Conservation (phyloP, 2,329 filamentous ascomycete species). For the Fusarium sp. region DNA sequence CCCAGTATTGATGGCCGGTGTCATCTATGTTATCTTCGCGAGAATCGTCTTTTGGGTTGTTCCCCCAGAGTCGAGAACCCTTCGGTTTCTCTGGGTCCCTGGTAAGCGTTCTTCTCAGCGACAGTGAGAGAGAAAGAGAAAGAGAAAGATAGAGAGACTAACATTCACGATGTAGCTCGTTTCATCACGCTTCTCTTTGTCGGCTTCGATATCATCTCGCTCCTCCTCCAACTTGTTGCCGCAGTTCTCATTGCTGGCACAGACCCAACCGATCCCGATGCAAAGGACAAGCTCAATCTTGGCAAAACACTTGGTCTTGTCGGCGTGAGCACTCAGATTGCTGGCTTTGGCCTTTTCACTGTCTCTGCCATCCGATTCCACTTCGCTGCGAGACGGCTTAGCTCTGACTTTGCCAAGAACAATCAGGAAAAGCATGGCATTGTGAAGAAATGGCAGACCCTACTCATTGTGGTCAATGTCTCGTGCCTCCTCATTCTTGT, state of each 20-base stretch:
- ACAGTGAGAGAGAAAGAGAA: rapidly evolving
- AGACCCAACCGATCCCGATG: constrained; percentile 43
- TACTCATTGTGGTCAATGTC: constrained; percentile 22
- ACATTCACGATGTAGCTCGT: background rate
- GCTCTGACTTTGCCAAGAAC: constrained; percentile 14
- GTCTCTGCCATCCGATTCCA: constrained; percentile 57
- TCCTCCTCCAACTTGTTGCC: constrained; percentile 51
- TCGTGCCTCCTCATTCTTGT: constrained; percentile 36
- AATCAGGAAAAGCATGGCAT: constrained; percentile 29
- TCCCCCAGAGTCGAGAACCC: constrained; percentile 26
- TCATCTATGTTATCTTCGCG: constrained; percentile 40
- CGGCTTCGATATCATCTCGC: constrained; percentile 50
- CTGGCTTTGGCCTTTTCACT: constrained; percentile 57
- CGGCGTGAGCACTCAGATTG: constrained; percentile 51
- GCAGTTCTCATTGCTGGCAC: constrained; percentile 53
- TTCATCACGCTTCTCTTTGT: constrained; percentile 52
- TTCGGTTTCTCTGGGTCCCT: constrained; percentile 35
- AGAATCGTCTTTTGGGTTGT: constrained; percentile 39
- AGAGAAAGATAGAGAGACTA: rapidly evolving
- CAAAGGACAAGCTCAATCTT: constrained; percentile 37
- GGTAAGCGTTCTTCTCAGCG: background rate
- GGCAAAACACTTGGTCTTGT: constrained; percentile 32
- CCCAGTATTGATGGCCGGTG: constrained; percentile 38
- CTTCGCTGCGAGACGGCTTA: constrained; percentile 48
- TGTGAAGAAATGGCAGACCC: constrained; percentile 15